These are phyloP conservation scores for Trichoderma sp. DNA, from an alignment of 2,329 filamentous ascomycete genomes.

Conservation along the genomic window DNA sequence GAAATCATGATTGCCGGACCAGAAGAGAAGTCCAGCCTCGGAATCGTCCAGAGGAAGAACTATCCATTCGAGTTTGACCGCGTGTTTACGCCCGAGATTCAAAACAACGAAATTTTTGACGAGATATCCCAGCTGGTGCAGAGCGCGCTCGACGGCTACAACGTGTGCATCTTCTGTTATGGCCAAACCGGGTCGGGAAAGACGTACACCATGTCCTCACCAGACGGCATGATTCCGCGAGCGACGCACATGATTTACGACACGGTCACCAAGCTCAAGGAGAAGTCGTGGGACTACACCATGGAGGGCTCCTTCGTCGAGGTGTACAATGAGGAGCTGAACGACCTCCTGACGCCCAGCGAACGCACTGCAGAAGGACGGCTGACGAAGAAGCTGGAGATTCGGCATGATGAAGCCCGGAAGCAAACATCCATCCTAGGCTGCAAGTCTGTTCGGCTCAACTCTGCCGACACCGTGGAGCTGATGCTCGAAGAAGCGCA, in stretches of 20 bases:
- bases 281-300: slow-evolving; percentile 91
- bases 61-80: slow-evolving; percentile 91
- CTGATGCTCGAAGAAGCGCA: slow-evolving; percentile 77
- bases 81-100: slow-evolving; percentile 76
- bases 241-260: slow-evolving; percentile 93
- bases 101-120: slow-evolving; percentile 87
- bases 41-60: slow-evolving; percentile 72
- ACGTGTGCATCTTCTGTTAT: slow-evolving; percentile 98
- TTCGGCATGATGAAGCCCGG: slow-evolving; percentile 79
- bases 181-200: slow-evolving; percentile 97
- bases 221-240: slow-evolving; percentile 91
- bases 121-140: slow-evolving; percentile 97
- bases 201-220: slow-evolving; percentile 91
- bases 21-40: slow-evolving; percentile 81
- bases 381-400: slow-evolving; percentile 74
- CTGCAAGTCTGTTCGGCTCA: slow-evolving; percentile 73
- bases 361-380: slow-evolving; percentile 69
- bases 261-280: slow-evolving; percentile 77
- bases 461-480: slow-evolving; percentile 79
- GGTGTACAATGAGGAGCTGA: slow-evolving; percentile 96
- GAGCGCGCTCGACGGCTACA: slow-evolving; percentile 94
- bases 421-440: slow-evolving; percentile 83
- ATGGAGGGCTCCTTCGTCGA: slow-evolving; percentile 97
- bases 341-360: slow-evolving; percentile 71
- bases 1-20: slow-evolving; percentile 84